Base-by-base conservation (phyloP, 1,284 basidiomycete species). In the Crepidotus sp. region DNA sequence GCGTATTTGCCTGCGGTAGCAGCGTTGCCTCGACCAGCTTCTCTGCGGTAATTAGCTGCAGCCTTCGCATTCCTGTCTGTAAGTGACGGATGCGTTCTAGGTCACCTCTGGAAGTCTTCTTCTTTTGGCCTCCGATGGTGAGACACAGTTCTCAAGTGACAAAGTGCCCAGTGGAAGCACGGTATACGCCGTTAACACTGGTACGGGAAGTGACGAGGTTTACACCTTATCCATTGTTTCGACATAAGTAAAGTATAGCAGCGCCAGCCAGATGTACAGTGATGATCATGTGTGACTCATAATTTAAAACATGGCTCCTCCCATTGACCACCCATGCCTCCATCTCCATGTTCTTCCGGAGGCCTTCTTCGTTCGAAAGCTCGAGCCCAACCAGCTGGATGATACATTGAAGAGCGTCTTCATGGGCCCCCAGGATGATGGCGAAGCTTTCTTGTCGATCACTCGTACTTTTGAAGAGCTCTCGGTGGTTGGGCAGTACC, bases 381-480 rank as follows among this genome's bases (percentile, higher is more conserved):
- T 76, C 26, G 57, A 64, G 36, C 55, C 61, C 18, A 47, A 57
- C 54, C 31, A 60, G 49, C 32, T 51, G 22, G 36, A 21, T 6
- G 55, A 55, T 26, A 59, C 66, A 36, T 59, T 63, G 9, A 50
- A 55, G 9, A 59, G 56, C 40, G 41, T 64, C 7, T 42, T 67
- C 15, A 54, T 59, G 36, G 30, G 21, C 24, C 25, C 39, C 2
- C 17, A 41, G 4, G 53, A 51, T 18, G 54, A 55, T 24, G 56
- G 53, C 24, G 57, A 57, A 11, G 46, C 61, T 22, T 74, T 81
- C 50, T 60, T 80, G 36, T 79, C 73, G 3, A 61, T 83, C 29
- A 81, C 78, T 17, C 65, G 72, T 38, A 81, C 78, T 11, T 53
- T 56, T 10, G 75, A 78, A 29, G 81, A 84, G 55, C 64, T 80